phyloP scores from a whole-genome alignment of 805 yeast species.

The Kazachstania taianensis region DNA sequence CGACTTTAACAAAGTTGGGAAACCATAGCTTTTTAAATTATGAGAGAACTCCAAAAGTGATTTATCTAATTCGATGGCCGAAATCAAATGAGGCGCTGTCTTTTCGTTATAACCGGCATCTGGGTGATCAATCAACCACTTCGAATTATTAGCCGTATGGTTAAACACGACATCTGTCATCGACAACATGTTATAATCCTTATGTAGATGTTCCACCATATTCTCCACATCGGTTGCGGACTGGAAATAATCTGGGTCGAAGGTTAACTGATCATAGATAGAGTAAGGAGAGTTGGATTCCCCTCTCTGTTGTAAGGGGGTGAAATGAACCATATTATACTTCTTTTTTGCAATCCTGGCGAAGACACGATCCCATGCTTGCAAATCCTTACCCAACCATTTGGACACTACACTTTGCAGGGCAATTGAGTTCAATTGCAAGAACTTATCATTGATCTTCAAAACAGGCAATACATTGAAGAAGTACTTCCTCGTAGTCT shows the following conservation, averaged over 20 bases:
- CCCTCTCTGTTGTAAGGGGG: constrained; percentile 87
- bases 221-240: constrained; percentile 43
- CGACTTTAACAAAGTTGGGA: constrained; percentile 45
- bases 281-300: constrained; percentile 89
- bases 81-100: constrained; percentile 79
- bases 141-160: constrained; percentile 87
- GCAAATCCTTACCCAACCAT: constrained; percentile 77
- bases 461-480: constrained; percentile 78
- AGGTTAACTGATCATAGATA: constrained; percentile 71
- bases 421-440: constrained; percentile 70
- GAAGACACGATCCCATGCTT: constrained; percentile 62
- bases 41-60: constrained; percentile 56
- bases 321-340: constrained; percentile 92
- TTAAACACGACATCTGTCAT: constrained; percentile 90
- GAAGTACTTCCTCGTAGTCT: constrained; percentile 50
- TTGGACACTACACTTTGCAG: constrained; percentile 82
- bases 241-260: constrained; percentile 58
- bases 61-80: constrained; percentile 79
- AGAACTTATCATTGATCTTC: constrained; percentile 39
- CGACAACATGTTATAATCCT: constrained; percentile 53
- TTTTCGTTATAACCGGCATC: constrained; percentile 78
- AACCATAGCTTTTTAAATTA: constrained; percentile 45
- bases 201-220: constrained; percentile 41
- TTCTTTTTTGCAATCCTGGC: constrained; percentile 57
- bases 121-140: constrained; percentile 78